Base-by-base conservation (phyloP, 495 filamentous ascomycete species). In the Penicillium verhagenii region DNA sequence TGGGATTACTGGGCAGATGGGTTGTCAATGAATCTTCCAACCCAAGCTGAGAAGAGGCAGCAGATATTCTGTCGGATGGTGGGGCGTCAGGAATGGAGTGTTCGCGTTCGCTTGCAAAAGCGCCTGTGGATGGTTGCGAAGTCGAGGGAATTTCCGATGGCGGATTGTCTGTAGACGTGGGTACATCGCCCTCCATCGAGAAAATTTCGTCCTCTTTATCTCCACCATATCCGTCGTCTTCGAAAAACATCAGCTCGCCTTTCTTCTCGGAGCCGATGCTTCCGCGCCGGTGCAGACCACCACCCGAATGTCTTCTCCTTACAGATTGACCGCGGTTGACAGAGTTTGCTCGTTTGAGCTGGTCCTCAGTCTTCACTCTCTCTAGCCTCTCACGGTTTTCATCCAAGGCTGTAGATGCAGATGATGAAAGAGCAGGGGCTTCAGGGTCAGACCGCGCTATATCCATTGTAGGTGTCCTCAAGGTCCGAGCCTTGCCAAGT, bases 201-300 rank as follows among this genome's bases (percentile, higher is more conserved):
- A 91, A 91, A 6, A 89, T 79, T 18, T 86, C 87, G 54, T 91
- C 84, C 59, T 92, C 91, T 28, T 73, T 76, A 63, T 93, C 88
- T 13, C 83, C 88, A 57, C 88, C 86, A 71, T 96, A 95, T 6
- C 85, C 91, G 38, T 89, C 89, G 51, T 96, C 90, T 59, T 92
- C 90, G 55, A 87, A 92, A 59, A 89, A 95, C 66, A 93, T 80
- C 6, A 96, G 75, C 40, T 88, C 82, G n/a, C 87, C 82, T 16
- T 82, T 76, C 18, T 82, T 74, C n/a, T 71, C 65, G 13, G 73
- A 73, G 24, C 78, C 76, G 10, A 92, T 81, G 53, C 86, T 86
- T 43, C 74, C 70, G 16, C 84, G 87, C 65, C 89, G 79, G 33
- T 85, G 84, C 31, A 96, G 75, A 16, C 89, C 88, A 53, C 87